Evolutionary conservation across 257 asterid species (phyloP).

Genomic region (Anisodus tanguticus): DNA sequence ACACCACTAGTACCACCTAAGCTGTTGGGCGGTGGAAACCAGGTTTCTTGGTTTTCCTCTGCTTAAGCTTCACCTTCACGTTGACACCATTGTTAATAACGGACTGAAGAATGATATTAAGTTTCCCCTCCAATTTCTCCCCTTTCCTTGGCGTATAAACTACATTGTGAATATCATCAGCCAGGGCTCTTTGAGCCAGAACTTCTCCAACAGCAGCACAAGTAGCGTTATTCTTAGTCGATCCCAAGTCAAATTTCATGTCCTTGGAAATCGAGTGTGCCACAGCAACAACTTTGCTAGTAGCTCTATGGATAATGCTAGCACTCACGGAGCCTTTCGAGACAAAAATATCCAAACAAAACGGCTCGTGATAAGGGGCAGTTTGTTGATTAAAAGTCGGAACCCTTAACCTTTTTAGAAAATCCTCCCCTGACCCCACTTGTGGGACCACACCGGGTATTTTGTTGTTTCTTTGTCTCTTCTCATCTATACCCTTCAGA

Average conservation of each 20-base stretch:
- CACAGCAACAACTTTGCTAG: conserved; percentile 83
- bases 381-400: conserved; percentile 82
- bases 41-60: conserved; percentile 53
- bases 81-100: conserved; percentile 63
- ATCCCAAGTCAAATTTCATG: conserved; percentile 74
- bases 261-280: conserved; percentile 90
- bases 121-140: conserved; percentile 74
- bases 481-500: too few relatives aligned
- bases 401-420: conserved; percentile 52
- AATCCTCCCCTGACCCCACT: too few relatives aligned
- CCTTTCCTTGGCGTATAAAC: conserved; percentile 77
- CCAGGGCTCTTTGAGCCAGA: conserved; percentile 81
- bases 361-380: conserved; percentile 83
- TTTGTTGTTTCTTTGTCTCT: too few relatives aligned
- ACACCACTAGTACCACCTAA: background rate
- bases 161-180: conserved; percentile 77
- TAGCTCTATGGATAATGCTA: conserved; percentile 77
- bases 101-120: conserved; percentile 68
- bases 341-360: conserved; percentile 74
- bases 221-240: conserved; percentile 69
- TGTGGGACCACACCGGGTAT: too few relatives aligned
- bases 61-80: conserved; percentile 82
- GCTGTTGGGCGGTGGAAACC: conserved; percentile 34
- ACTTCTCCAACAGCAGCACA: conserved; percentile 67
- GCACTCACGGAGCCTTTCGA: conserved; percentile 81